A percentile compares a stretch with the other conserved stretches of the same genome.
Evolutionary conservation across 805 yeast genomes (phyloP).

Genomic region (Saccharomyces kudriavzevii): DNA sequence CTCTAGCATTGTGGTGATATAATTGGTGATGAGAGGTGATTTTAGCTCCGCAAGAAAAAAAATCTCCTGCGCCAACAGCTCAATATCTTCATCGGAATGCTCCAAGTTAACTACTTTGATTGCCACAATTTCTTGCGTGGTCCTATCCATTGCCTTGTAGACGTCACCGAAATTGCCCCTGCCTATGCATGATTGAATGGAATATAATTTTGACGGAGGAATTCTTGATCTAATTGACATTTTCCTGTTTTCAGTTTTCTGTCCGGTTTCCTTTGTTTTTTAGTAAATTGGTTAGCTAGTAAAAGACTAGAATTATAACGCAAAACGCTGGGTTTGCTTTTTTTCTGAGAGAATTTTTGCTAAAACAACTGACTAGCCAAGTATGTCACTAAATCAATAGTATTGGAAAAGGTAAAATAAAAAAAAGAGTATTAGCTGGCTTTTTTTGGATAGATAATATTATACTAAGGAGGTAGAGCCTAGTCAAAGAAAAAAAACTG

Average conservation of each 20-base stretch:
- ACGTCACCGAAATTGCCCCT: slow-evolving; percentile 86
- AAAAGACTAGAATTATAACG: background rate
- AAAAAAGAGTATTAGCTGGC: background rate
- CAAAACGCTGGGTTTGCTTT: background rate
- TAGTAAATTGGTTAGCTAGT: background rate
- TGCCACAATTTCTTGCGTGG: slow-evolving; percentile 51
- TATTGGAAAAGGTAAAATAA: background rate
- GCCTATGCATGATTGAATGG: slow-evolving; percentile 56
- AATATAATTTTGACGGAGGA: slow-evolving; percentile 28
- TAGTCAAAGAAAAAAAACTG: background rate
- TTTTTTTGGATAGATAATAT: background rate
- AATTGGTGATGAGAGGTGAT: slow-evolving; percentile 60
- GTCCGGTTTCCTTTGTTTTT: background rate
- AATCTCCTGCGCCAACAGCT: slow-evolving; percentile 66
- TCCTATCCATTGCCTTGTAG: slow-evolving; percentile 45
- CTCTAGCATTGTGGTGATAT: slow-evolving; percentile 53
- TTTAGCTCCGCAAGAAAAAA: slow-evolving; percentile 59
- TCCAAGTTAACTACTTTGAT: slow-evolving; percentile 83
- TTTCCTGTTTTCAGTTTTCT: background rate
- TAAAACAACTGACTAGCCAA: background rate
- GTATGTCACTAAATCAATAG: background rate
- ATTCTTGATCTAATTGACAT: background rate
- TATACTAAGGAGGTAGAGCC: background rate
- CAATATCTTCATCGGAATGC: slow-evolving; percentile 66
- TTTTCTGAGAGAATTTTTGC: background rate